Base-by-base conservation (phyloP, 176 grass and related monocot genomes). In the Pharus latifolius region DNA sequence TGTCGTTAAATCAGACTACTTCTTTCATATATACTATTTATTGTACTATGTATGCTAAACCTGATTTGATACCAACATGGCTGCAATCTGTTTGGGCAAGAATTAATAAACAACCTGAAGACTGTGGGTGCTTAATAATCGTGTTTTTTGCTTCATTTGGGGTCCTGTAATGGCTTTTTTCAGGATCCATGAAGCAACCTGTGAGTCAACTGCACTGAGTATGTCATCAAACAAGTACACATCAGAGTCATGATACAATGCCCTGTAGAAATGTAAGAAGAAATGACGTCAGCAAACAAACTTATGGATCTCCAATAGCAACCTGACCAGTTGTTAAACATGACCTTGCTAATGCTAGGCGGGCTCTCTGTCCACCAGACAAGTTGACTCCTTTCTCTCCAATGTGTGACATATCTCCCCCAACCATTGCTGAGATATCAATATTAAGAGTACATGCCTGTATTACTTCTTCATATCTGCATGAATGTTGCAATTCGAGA, bases 181-280 rank as follows among this genome's bases (percentile, higher is more conserved):
- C 17, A 97, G 79, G 44, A 97, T 97, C 78, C 86, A 85, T 16
- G 75, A 81, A 69, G 94, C 94, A 87, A 97, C 94, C 72, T 97
- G 81, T 67, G 94, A 90, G 85, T 90, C 94, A 81, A 97, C 94
- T 14, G 94, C 84, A 66, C 94, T 97, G 62, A 97, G 82, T 82
- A 97, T 75, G 70, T 97, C 89, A 77, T 97, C 94, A 54, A 97
- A 85, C 75, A 97, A 67, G 84, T 88, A 92, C 38, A 97, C 63
- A 85, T 92, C 94, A 31, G 80, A 80, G 54, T 88, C 75, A 63
- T 89, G 87, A 84, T 97, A 97, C 55, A 90, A 82, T 52, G 94
- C 94, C 83, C 94, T 97, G 86, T 49, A 85, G 80, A 70, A 40
- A 17, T 72, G 52, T 51, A 84, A 1, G 4, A 60, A 55, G 40